Base-by-base conservation (phyloP, 2,329 filamentous ascomycete species). In the Aureobasidium leucospermi region DNA sequence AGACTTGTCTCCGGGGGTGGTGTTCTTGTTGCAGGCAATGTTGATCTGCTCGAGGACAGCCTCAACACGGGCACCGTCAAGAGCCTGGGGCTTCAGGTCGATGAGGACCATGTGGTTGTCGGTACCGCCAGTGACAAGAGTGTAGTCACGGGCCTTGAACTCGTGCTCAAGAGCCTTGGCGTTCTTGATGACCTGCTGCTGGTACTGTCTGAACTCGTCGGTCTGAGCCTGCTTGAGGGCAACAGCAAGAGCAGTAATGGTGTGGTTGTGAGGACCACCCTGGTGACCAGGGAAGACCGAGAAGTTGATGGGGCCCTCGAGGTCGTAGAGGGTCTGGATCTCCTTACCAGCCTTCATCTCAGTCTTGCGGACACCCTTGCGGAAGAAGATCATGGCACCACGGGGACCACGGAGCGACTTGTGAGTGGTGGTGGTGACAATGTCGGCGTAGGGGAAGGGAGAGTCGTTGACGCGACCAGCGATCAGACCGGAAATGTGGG, bases 1-100 rank as follows among this genome's bases (percentile, higher is more conserved):
- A 61, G 90, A 96, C 83, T 96, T 96, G 83, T 99, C 94, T 45
- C 93, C 94, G 1, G 94, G 94, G 0, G 96, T 93, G 7, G 94
- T 96, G 79, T 99, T 99, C 83, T 99, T 99, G 82, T 99, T 99
- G 72, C 89, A 88, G n/a, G 94, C 94, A 56, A 97, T 96, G 82
- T 96, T 96, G 78, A 96, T 94, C 75, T 95, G 89, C 81, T 99
- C 94, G 19, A 99, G 87, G 61, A 99, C 88, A 63, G 90, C 87
- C 83, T 99, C 94, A 43, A 97, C 89, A 75, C 94, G 90, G 61
- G 94, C 93, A 67, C 93, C 93, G 70, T 99, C 94, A 62, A 99
- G 85, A 60, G 82, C 81, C 71, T 94, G 89, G 39, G 89, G 85
- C 78, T 96, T 96, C 53, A 99, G 83, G 74, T 99, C 94, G 51